Evolutionary conservation across 306 rosid genomes (phyloP).

Genomic region (Canavalia gladiata): DNA sequence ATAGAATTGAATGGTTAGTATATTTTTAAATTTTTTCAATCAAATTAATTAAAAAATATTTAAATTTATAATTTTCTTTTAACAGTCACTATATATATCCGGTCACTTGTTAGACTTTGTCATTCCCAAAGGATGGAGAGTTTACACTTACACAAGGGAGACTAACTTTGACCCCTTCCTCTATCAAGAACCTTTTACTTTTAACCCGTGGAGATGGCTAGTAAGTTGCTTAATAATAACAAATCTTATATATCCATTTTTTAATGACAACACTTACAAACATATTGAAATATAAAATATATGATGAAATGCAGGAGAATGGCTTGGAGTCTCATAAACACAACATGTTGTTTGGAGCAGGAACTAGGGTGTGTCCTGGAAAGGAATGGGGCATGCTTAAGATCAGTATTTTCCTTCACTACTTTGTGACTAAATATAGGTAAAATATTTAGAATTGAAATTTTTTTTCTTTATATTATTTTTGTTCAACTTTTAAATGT

Average conservation of each 20-base stretch:
- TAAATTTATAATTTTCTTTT: not conserved
- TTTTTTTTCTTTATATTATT: not conserved
- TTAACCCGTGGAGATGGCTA: slow-evolving; percentile 92
- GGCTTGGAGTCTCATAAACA: slow-evolving; percentile 65
- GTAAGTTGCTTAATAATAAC: slow-evolving; percentile 50
- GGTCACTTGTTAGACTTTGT: slow-evolving; percentile 56
- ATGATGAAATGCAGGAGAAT: slow-evolving; percentile 58
- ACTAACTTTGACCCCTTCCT: slow-evolving; percentile 69
- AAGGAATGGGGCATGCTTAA: slow-evolving; percentile 77
- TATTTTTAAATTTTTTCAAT: not conserved
- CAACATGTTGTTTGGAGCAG: slow-evolving; percentile 79
- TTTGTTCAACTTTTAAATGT: not conserved
- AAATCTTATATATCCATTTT: too few species aligned
- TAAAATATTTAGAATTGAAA: not conserved
- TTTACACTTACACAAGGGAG: slow-evolving; percentile 79
- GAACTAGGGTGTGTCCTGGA: slow-evolving; percentile 78
- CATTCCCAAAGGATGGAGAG: slow-evolving; percentile 87
- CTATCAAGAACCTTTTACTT: slow-evolving; percentile 73
- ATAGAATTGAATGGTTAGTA: slow-evolving; percentile 71
- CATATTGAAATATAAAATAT: slow-evolving; percentile 3
- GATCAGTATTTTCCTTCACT: slow-evolving; percentile 72
- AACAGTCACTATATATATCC: not conserved
- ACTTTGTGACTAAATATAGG: slow-evolving; percentile 82
- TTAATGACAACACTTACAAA: not conserved
- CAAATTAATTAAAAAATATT: not conserved